Evolutionary conservation across 2,329 filamentous ascomycete species (phyloP).

Genomic region (Hypomyces rosellus): DNA sequence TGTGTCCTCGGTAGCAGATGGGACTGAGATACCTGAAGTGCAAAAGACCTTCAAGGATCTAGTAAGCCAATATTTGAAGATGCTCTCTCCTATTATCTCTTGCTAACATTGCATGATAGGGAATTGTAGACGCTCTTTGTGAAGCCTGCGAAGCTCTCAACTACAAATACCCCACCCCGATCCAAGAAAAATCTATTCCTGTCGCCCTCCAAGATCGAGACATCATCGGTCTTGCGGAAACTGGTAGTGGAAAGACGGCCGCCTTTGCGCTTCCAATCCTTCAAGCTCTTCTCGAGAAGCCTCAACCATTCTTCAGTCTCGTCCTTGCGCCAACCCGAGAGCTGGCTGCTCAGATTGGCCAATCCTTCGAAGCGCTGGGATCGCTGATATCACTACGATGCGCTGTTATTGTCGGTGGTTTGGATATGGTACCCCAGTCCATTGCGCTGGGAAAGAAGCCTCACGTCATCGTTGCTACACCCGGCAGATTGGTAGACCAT

Average conservation of each 20-base stretch:
- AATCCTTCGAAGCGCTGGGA: conserved; percentile 82
- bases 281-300: conserved; percentile 82
- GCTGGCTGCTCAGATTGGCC: conserved; percentile 83
- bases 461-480: conserved; percentile 88
- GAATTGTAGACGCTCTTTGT: conserved; percentile 79
- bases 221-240: conserved; percentile 90
- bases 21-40: conserved; percentile 23
- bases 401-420: conserved; percentile 81
- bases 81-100: neutral
- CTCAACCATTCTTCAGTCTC: conserved; percentile 79
- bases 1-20: conserved; percentile 25
- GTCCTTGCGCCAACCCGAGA: conserved; percentile 91
- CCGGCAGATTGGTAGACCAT: conserved; percentile 83
- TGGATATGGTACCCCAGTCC: conserved; percentile 90
- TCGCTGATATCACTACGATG: conserved; percentile 81
- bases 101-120: conserved; percentile 36
- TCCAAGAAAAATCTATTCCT: conserved; percentile 81
- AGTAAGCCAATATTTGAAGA: conserved; percentile 27
- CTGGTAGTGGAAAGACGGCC: conserved; percentile 91
- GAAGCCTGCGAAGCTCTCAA: conserved; percentile 79
- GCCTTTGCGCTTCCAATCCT: conserved; percentile 92
- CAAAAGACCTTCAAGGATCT: conserved; percentile 62
- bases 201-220: conserved; percentile 73
- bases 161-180: conserved; percentile 82
- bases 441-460: conserved; percentile 95